These are phyloP conservation scores for Hibiscus tridactylites DNA, from an alignment of 345 rosid genomes.

Conservation along the genomic window DNA sequence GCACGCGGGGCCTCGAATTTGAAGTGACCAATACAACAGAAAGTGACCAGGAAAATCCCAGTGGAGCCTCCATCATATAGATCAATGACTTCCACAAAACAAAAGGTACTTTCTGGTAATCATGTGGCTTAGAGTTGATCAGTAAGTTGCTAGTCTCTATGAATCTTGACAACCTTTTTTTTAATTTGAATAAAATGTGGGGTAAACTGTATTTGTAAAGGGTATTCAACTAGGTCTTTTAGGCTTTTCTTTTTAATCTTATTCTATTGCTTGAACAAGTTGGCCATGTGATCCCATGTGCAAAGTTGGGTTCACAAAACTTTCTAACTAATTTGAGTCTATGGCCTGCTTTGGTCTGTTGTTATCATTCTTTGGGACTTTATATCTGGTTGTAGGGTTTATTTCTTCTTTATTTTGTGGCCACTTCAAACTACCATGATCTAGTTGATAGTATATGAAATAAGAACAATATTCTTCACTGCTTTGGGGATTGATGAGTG, in stretches of 20 bases:
- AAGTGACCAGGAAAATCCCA: conserved; percentile 7
- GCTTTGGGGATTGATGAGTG: conserved; percentile 2
- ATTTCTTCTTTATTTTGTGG: neutral
- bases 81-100: conserved; percentile 5
- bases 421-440: conserved; percentile 8
- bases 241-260: conserved; percentile 14
- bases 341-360: conserved; percentile 13
- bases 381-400: conserved; percentile 9
- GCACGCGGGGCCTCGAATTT: conserved; percentile 16
- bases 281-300: conserved; percentile 22
- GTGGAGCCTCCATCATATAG: conserved; percentile 21
- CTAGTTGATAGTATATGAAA: conserved; percentile 9
- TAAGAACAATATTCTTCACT: neutral
- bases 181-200: conserved; percentile 17
- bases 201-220: conserved; percentile 11
- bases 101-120: conserved; percentile 8
- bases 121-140: conserved; percentile 13
- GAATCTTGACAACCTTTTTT: neutral
- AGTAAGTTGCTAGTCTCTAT: neutral
- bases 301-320: neutral
- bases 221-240: conserved; percentile 11
- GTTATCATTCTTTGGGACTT: conserved; percentile 9
- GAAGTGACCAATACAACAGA: conserved; percentile 6
- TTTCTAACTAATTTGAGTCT: neutral
- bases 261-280: conserved; percentile 13